Percentiles rank a stretch among this genome's conserved stretches.
Conservation (phyloP, 768 basidiomycete species). For the Lactarius quietus region DNA sequence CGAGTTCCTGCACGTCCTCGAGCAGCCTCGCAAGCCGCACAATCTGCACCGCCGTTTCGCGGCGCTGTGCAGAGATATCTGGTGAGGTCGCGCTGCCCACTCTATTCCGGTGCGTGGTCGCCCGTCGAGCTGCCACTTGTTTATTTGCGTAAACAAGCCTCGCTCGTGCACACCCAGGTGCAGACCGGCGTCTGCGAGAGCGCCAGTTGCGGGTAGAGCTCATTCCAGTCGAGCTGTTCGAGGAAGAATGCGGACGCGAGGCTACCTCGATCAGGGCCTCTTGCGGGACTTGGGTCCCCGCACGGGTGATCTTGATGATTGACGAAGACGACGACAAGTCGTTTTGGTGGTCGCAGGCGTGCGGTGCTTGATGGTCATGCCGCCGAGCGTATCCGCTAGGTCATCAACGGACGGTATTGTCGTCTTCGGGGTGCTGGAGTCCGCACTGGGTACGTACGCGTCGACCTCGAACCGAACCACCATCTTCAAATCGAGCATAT, state of each 20-base stretch:
- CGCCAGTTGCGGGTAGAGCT: constrained; percentile 62
- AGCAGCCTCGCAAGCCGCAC: constrained; percentile 18
- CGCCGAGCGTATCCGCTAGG: constrained; percentile 26
- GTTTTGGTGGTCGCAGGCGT: neutral
- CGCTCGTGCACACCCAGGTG: constrained; percentile 55
- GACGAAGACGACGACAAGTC: neutral
- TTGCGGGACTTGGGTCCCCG: constrained; percentile 23
- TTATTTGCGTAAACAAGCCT: constrained; percentile 50
- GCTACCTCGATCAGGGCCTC: constrained; percentile 33
- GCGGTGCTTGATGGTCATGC: constrained; percentile 19
- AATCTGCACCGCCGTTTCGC: constrained; percentile 1
- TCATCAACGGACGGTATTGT: constrained; percentile 21
- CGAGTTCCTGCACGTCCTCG: constrained; percentile 19
- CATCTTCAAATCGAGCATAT: constrained; percentile 54
- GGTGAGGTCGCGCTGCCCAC: neutral
- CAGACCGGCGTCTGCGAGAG: constrained; percentile 63
- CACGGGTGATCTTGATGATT: constrained; percentile 12
- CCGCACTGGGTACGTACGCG: constrained; percentile 27
- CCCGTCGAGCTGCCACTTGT: constrained; percentile 38
- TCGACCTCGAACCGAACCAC: constrained; percentile 61
- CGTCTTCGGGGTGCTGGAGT: neutral
- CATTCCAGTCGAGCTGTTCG: constrained; percentile 48
- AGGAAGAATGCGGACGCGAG: constrained; percentile 30
- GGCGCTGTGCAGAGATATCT: constrained; percentile 1
- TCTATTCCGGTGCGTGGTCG: neutral